phyloP scores from a whole-genome alignment of 2,329 filamentous ascomycete genomes.

The Xylaria sp. region DNA sequence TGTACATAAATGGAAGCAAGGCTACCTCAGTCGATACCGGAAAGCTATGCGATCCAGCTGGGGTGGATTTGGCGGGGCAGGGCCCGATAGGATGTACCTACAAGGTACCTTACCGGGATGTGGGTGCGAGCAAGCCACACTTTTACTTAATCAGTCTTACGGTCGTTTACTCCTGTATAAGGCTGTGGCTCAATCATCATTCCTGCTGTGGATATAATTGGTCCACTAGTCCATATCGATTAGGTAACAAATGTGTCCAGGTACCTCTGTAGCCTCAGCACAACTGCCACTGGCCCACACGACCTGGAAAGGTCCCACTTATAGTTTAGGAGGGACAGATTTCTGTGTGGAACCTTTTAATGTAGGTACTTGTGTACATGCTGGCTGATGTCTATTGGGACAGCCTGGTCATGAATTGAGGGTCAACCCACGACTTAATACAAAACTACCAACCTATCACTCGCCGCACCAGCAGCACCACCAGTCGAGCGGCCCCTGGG shows the following conservation, averaged over 20 bases:
- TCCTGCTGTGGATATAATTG: background rate
- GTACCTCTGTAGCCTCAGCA: background rate
- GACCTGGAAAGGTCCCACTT: slow-evolving; percentile 22
- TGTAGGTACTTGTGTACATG: slow-evolving; percentile 8
- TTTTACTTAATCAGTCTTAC: background rate
- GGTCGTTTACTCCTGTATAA: background rate
- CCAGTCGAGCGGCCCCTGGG: slow-evolving; percentile 36
- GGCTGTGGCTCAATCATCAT: background rate
- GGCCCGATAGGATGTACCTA: background rate
- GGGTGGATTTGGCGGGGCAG: slow-evolving; percentile 27
- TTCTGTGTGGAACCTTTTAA: slow-evolving; percentile 38
- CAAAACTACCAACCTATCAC: slow-evolving; percentile 4
- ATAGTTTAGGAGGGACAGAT: slow-evolving; percentile 49
- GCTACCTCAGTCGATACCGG: slow-evolving; percentile 14
- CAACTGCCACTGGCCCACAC: slow-evolving; percentile 8
- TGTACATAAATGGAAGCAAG: slow-evolving; percentile 17
- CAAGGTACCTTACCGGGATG: background rate
- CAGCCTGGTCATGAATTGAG: slow-evolving; percentile 39
- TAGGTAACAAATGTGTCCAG: slow-evolving; percentile 1
- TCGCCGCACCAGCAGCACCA: slow-evolving; percentile 11
- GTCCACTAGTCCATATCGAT: slow-evolving; percentile 4
- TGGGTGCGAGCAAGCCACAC: background rate
- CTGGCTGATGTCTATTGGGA: slow-evolving; percentile 32
- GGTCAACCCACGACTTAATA: slow-evolving; percentile 30
- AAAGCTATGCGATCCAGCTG: slow-evolving; percentile 16